Conservation (phyloP, 2,329 filamentous ascomycete genomes). For the Neocatenulostroma microsporum region DNA sequence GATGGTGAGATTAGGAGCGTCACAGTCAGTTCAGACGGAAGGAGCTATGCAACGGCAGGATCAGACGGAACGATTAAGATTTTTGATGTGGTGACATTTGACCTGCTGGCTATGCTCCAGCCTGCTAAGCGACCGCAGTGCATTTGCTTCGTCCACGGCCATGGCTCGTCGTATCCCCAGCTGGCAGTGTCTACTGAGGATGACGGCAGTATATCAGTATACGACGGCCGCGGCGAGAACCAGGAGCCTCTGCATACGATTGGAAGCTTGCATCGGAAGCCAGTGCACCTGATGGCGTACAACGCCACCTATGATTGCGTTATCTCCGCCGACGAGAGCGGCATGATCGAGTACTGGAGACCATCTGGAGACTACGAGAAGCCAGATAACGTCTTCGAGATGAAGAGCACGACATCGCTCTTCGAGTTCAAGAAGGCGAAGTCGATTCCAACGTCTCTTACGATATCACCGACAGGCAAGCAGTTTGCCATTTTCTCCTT, state of each 20-base stretch:
- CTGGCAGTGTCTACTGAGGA: conserved; percentile 73
- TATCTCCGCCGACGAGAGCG: conserved; percentile 76
- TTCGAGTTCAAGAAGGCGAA: conserved; percentile 97
- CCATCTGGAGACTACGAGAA: conserved; percentile 78
- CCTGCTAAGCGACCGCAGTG: conserved; percentile 67
- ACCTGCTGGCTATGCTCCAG: conserved; percentile 74
- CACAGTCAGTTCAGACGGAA: conserved; percentile 78
- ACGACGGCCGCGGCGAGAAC: conserved; percentile 81
- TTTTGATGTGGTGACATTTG: conserved; percentile 57
- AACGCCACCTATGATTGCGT: conserved; percentile 87
- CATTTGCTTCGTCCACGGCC: conserved; percentile 85
- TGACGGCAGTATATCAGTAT: conserved; percentile 68
- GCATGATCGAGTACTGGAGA: conserved; percentile 96
- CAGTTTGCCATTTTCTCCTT: conserved; percentile 86
- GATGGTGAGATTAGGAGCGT: conserved; percentile 74
- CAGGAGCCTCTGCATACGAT: conserved; percentile 68
- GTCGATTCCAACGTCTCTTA: conserved; percentile 70
- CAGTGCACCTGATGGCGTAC: conserved; percentile 79
- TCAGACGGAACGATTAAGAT: conserved; percentile 72
- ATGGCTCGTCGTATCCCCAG: conserved; percentile 78
- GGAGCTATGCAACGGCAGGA: conserved; percentile 87
- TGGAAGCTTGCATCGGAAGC: conserved; percentile 68
- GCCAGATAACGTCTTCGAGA: conserved; percentile 81
- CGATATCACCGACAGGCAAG: conserved; percentile 75
- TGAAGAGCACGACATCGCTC: conserved; percentile 87